Evolutionary conservation across 2,329 filamentous ascomycete genomes (phyloP), one percentile per base, ranked within the genome.

Genomic region (Sordariomycetes sp.): DNA sequence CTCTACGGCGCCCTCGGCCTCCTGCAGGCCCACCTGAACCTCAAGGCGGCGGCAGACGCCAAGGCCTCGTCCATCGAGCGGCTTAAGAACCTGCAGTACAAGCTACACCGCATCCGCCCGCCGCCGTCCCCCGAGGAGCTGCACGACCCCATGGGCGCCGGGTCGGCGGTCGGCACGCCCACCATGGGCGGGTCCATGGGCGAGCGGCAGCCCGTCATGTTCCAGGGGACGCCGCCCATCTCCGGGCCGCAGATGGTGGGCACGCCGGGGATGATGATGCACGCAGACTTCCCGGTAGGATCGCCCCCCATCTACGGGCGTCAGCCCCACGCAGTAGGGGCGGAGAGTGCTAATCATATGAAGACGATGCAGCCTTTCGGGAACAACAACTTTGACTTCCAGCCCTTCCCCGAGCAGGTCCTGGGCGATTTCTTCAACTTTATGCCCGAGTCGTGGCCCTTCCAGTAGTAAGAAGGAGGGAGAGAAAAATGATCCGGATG

Each of bases 1-100:
- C 82, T 85, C 78, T 85, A 81, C 62, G 79, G 81, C 3, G 80
- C 81, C 1, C 73, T 79, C 28, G 82, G 81, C 3, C 72, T 85
- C 11, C 71, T 85, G 25, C 80, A 85, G 66, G 79, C 80, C 0
- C 81, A 85, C 60, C 70, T 85, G 16, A 80, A 78, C 32, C 76
- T 76, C 59, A 84, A 83, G 70, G 76, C 80, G 8, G 66, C 77
- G 18, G 79, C 83, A 62, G 73, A 73, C 8, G 81, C 82, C 59
- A 84, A 83, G 67, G 80, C 80, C 3, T 76, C 77, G 5, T 80
- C 80, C 3, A 80, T 81, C 1, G 80, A 85, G 68, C 72, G 80
- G 20, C 84, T 85, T 63, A 77, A 85, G 62, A 77, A 76, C 59
- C 69, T 85, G 34, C 80, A 85, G 67, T 81, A 80, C 64, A 78